phyloP scores from a whole-genome alignment of 371 early-diverging fungal genomes.

The Mucor indicus region DNA sequence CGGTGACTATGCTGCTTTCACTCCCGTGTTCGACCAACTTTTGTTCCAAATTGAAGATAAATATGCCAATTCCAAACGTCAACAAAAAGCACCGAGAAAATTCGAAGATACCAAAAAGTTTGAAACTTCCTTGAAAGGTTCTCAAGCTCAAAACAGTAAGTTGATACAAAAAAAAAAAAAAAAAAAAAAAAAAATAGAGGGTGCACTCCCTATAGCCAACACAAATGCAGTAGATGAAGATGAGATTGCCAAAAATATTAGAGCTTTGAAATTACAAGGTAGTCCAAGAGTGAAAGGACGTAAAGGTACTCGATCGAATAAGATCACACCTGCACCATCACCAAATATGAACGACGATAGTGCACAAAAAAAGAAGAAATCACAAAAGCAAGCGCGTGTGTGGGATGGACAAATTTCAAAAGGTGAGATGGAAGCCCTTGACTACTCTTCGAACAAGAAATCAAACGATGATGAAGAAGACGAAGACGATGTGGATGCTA shows the following conservation, averaged over 20 bases:
- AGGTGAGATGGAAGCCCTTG: slow-evolving; percentile 64
- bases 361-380: slow-evolving; percentile 39
- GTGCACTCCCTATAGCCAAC: slow-evolving; percentile 10
- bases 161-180: too few species aligned
- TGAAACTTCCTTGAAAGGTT: slow-evolving; percentile 68
- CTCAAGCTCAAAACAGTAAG: slow-evolving; percentile 57
- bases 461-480: slow-evolving; percentile 17
- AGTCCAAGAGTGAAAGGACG: slow-evolving; percentile 32
- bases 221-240: slow-evolving; percentile 49
- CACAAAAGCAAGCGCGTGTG: slow-evolving; percentile 55
- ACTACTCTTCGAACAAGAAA: slow-evolving; percentile 54
- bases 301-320: slow-evolving; percentile 22
- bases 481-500: slow-evolving; percentile 19
- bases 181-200: too few species aligned
- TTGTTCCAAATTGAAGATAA: slow-evolving; percentile 44
- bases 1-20: slow-evolving; percentile 32
- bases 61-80: slow-evolving; percentile 36
- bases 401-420: slow-evolving; percentile 67
- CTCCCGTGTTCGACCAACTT: slow-evolving; percentile 38
- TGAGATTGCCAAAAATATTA: slow-evolving; percentile 62
- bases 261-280: slow-evolving; percentile 39
- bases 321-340: slow-evolving; percentile 33
- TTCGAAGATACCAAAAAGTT: slow-evolving; percentile 87
- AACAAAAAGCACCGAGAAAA: slow-evolving; percentile 66
- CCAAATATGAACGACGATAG: slow-evolving; percentile 19